phyloP scores from a whole-genome alignment of 257 asterid species.

The Jacaranda mimosifolia region DNA sequence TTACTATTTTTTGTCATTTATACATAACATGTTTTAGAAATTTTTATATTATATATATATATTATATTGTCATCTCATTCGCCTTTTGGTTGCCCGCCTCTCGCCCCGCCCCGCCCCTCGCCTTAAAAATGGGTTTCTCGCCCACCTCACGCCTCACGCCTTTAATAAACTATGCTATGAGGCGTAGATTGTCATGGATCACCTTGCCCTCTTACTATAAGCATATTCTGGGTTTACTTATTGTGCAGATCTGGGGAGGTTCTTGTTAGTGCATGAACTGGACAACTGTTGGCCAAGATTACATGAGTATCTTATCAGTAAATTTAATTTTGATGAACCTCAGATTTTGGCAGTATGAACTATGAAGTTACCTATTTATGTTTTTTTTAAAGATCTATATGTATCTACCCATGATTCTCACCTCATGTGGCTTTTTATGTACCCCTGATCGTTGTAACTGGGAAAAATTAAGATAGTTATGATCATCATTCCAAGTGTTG shows the following conservation, averaged over 20 bases:
- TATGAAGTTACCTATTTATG: not conserved
- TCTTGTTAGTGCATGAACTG: constrained; percentile 18
- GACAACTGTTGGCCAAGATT: constrained; percentile 5
- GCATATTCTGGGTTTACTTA: constrained; percentile 14
- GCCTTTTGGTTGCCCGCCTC: too few relatives aligned
- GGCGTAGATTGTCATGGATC: constrained; percentile 22
- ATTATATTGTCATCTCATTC: too few relatives aligned
- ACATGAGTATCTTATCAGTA: not conserved
- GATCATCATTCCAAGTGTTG: not conserved
- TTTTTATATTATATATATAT: too few relatives aligned
- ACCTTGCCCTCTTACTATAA: not conserved
- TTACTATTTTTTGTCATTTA: too few relatives aligned
- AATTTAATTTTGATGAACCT: constrained; percentile 12
- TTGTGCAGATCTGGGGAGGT: constrained; percentile 10
- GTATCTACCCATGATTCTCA: not conserved
- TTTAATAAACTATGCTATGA: constrained; percentile 4
- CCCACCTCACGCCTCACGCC: too few relatives aligned
- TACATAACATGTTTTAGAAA: too few relatives aligned
- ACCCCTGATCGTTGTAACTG: not conserved
- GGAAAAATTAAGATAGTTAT: constrained; percentile 8
- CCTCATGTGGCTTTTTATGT: not conserved
- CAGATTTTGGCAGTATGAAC: constrained; percentile 11
- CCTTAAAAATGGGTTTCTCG: too few relatives aligned
- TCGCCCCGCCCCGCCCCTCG: too few relatives aligned
- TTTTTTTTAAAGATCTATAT: not conserved